These are phyloP conservation scores for Hanseniaspora vineae DNA, from an alignment of 805 yeast species.

Conservation along the genomic window DNA sequence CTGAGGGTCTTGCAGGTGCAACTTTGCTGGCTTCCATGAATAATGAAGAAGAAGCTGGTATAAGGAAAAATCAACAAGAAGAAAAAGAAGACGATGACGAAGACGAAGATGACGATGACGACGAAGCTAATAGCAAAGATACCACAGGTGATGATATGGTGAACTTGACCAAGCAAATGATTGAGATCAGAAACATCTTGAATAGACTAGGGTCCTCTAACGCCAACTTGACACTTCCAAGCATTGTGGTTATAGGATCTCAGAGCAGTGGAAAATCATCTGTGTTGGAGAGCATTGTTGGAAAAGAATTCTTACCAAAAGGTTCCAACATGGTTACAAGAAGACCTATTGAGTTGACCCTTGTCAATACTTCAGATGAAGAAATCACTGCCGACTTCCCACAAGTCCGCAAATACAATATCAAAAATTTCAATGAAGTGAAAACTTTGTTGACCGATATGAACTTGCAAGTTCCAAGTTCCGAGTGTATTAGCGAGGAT, in stretches of 20 bases:
- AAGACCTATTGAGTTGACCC: slow-evolving; percentile 89
- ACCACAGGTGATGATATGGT: slow-evolving; percentile 70
- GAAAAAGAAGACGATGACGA: slow-evolving; percentile 27
- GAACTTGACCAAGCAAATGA: slow-evolving; percentile 88
- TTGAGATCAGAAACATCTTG: slow-evolving; percentile 76
- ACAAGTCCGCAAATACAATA: slow-evolving; percentile 63
- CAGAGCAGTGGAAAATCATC: slow-evolving; percentile 97
- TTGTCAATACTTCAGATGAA: slow-evolving; percentile 77
- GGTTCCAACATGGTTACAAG: slow-evolving; percentile 98
- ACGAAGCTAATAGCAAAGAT: slow-evolving; percentile 41
- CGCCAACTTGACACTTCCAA: slow-evolving; percentile 72
- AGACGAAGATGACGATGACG: slow-evolving; percentile 34
- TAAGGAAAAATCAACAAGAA: slow-evolving; percentile 4
- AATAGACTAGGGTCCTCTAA: slow-evolving; percentile 59
- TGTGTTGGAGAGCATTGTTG: slow-evolving; percentile 89
- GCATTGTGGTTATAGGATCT: slow-evolving; percentile 94
- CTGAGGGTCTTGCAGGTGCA: slow-evolving; percentile 32
- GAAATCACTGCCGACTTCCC: slow-evolving; percentile 92
- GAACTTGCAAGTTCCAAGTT: slow-evolving; percentile 80
- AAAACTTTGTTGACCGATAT: slow-evolving; percentile 78
- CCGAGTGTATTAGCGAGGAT: slow-evolving; percentile 80
- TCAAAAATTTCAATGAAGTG: slow-evolving; percentile 81
- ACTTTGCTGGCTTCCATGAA: slow-evolving; percentile 18
- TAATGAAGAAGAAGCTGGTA: slow-evolving; percentile 3
- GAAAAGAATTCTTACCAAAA: slow-evolving; percentile 95